phyloP scores from a whole-genome alignment of 2,329 filamentous ascomycete species.

The Fusarium kyushuense region DNA sequence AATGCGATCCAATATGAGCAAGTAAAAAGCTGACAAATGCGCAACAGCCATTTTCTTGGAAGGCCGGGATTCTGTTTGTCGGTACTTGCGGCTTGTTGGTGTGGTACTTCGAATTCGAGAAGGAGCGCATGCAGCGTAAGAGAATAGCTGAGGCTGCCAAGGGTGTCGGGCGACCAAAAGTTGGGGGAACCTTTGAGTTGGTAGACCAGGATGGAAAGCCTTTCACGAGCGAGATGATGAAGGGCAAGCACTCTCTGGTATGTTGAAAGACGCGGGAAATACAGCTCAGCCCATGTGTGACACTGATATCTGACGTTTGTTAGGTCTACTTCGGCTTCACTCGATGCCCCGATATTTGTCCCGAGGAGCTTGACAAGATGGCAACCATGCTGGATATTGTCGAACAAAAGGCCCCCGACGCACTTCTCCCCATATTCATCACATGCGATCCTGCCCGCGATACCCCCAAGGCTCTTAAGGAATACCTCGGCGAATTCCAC shows the following conservation, averaged over 20 bases:
- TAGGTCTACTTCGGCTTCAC: conserved; percentile 99
- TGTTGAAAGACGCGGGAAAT: conserved; percentile 47
- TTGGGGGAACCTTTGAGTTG: conserved; percentile 87
- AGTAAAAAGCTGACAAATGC: conserved; percentile 45
- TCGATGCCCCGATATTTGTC: conserved; percentile 98
- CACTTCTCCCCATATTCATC: conserved; percentile 86
- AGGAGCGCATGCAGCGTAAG: conserved; percentile 89
- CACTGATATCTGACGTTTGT: conserved; percentile 17
- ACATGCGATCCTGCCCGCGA: conserved; percentile 96
- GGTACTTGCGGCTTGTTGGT: conserved; percentile 80
- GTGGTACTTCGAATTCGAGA: conserved; percentile 94
- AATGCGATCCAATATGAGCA: neutral
- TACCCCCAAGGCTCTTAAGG: conserved; percentile 83
- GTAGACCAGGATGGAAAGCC: conserved; percentile 82
- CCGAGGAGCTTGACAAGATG: conserved; percentile 99
- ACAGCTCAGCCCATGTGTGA: neutral
- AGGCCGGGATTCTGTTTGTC: conserved; percentile 88
- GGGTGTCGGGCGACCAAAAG: conserved; percentile 91
- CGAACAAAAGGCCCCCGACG: conserved; percentile 62
- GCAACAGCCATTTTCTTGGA: conserved; percentile 88
- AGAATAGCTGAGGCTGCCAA: conserved; percentile 92
- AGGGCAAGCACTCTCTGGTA: conserved; percentile 86
- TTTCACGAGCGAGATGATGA: conserved; percentile 84
- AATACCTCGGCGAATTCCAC: conserved; percentile 93
- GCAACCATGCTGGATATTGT: conserved; percentile 88